Evolutionary conservation across 768 basidiomycete species (phyloP).

Genomic region (Mycena haematopus): DNA sequence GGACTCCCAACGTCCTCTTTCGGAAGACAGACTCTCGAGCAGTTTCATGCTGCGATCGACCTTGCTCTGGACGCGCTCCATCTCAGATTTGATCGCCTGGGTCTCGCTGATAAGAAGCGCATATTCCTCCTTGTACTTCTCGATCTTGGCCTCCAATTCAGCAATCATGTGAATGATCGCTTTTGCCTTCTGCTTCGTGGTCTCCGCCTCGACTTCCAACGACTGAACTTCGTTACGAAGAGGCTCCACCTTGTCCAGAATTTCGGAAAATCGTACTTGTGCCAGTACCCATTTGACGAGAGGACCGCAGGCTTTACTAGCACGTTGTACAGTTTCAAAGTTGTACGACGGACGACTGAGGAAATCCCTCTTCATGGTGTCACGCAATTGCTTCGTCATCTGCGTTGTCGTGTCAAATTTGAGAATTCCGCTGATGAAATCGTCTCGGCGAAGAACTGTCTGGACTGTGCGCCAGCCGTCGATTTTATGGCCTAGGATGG

Average conservation of each 20-base stretch:
- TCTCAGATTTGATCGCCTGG: slow-evolving; percentile 95
- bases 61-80: slow-evolving; percentile 97
- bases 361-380: slow-evolving; percentile 92
- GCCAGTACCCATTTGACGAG: slow-evolving; percentile 98
- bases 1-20: slow-evolving; percentile 91
- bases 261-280: slow-evolving; percentile 96
- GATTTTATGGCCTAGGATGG: slow-evolving; percentile 93
- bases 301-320: slow-evolving; percentile 96
- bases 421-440: slow-evolving; percentile 95
- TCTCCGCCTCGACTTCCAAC: slow-evolving; percentile 89
- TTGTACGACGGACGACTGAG: slow-evolving; percentile 90
- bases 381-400: slow-evolving; percentile 90
- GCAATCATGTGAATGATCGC: slow-evolving; percentile 92
- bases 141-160: slow-evolving; percentile 92
- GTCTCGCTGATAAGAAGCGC: slow-evolving; percentile 96
- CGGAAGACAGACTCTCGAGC: slow-evolving; percentile 92
- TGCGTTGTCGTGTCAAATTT: slow-evolving; percentile 91
- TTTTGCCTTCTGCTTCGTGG: slow-evolving; percentile 91
- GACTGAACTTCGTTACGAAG: slow-evolving; percentile 94
- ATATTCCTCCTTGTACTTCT: slow-evolving; percentile 95
- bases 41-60: slow-evolving; percentile 97
- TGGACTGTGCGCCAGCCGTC: slow-evolving; percentile 97
- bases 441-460: slow-evolving; percentile 92
- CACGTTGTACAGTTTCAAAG: slow-evolving; percentile 93
- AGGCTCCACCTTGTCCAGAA: slow-evolving; percentile 95